phyloP scores from a whole-genome alignment of 306 rosid species.

The Alnus rubra region DNA sequence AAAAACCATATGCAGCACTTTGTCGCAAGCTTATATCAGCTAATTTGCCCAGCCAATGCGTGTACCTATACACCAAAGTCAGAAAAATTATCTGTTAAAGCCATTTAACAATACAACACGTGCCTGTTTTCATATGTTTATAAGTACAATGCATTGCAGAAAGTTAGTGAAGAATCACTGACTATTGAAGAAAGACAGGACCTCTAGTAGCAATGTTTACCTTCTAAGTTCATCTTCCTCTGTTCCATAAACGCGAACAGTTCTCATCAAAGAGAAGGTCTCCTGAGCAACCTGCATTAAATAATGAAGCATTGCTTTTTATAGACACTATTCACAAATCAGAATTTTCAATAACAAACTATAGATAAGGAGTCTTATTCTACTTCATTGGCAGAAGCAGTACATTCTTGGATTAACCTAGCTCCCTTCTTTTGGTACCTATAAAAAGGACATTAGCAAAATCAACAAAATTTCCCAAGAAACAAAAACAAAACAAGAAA shows the following conservation, averaged over 20 bases:
- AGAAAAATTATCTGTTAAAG: slow-evolving; percentile 26
- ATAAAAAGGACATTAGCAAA: slow-evolving; percentile 29
- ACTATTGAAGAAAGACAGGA: neutral
- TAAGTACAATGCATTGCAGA: neutral
- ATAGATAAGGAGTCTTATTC: slow-evolving; percentile 27
- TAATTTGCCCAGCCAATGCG: slow-evolving; percentile 76
- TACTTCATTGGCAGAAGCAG: slow-evolving; percentile 96
- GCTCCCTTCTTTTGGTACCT: slow-evolving; percentile 96
- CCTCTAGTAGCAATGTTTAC: slow-evolving; percentile 41
- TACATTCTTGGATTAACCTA: slow-evolving; percentile 75
- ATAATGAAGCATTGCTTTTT: slow-evolving; percentile 12
- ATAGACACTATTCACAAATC: slow-evolving; percentile 13
- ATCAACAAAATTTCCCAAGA: slow-evolving; percentile 16
- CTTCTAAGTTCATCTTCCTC: slow-evolving; percentile 81
- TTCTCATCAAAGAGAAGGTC: slow-evolving; percentile 86
- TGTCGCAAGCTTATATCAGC: slow-evolving; percentile 84
- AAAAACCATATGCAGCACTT: slow-evolving; percentile 89
- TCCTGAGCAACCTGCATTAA: slow-evolving; percentile 86
- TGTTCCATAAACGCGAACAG: slow-evolving; percentile 93
- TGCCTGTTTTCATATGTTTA: slow-evolving; percentile 11
- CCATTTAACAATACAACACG: slow-evolving; percentile 13
- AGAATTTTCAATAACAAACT: slow-evolving; percentile 13
- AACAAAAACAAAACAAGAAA: slow-evolving; percentile 2
- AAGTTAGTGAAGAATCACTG: neutral
- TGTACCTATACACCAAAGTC: slow-evolving; percentile 52